Base-by-base conservation (phyloP, 179 eudicot species). In the Beta corolliflora region DNA sequence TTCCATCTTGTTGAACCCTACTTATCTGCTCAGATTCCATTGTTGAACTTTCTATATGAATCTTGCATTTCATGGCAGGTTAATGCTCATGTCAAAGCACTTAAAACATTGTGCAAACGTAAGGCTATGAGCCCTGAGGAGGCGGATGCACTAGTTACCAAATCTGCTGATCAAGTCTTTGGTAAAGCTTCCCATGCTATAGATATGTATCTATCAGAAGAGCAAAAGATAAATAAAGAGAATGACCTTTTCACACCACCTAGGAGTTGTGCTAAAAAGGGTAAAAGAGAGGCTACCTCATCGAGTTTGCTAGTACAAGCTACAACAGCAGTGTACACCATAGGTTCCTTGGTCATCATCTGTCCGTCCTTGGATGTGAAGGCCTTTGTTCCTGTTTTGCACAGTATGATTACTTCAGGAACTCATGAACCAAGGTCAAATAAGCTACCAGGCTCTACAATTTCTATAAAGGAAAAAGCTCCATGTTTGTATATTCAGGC, bases 11-110 rank as follows among this genome's bases (percentile, higher is more conserved):
- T 59, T 16, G 59, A 23, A 75, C 9, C 9, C 8, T 31, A 19
- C 53, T 54, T 56, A 23, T 64, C 65, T 54, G 18, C 36, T 36
- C 63, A 50, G 71, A 29, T 65, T 15, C 7, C 66, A 64, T 50
- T 21, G n/a, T 21, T 50, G 53, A 44, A 52, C 45, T 25, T 21
- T 10, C 21, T 46, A 25, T 53, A 31, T 82, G 52, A 60, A 29
- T 66, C 46, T 5, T 59, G 80, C 41, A 29, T 65, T 3, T 86
- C 77, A 60, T 86, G 86, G 79, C 91, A 96, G 99, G 98, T 96
- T 68, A 92, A 91, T 88, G 99, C 99, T 85, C 99, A 96, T 87
- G 91, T 93, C 55, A 93, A 92, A 84, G 97, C 98, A 55, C 93
- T 96, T 45, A 93, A 88, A 93, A 96, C 93, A 54, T 81, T 96